Percentiles rank a stretch among this genome's conserved stretches.
Conservation (phyloP, 1,284 basidiomycete genomes). For the Moesziomyces sp. region DNA sequence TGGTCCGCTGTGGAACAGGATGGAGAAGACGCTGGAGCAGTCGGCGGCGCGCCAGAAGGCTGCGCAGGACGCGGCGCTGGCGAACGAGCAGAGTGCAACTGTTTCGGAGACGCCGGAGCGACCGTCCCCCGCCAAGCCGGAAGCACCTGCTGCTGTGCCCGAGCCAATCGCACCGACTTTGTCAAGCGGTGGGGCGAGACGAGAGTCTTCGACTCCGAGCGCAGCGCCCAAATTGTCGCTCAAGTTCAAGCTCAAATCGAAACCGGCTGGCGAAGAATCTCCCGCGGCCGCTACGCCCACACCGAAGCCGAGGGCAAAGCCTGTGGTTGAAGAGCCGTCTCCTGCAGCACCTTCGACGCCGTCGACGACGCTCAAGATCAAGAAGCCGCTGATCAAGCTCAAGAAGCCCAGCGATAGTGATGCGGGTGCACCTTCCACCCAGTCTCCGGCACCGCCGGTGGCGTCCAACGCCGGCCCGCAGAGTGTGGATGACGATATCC, state of each 20-base stretch:
- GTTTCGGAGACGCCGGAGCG: slow-evolving; percentile 23
- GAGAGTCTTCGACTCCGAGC: slow-evolving; percentile 30
- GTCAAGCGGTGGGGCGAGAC: slow-evolving; percentile 3
- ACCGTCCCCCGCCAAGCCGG: slow-evolving; percentile 22
- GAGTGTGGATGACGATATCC: slow-evolving; percentile 47
- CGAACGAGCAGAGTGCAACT: slow-evolving; percentile 17
- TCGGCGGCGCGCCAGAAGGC: slow-evolving; percentile 60
- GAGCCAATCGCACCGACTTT: neutral
- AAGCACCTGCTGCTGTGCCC: slow-evolving; percentile 6
- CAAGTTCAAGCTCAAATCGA: slow-evolving; percentile 46
- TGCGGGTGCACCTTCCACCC: slow-evolving; percentile 5
- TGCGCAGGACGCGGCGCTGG: slow-evolving; percentile 40
- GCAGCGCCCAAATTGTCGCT: slow-evolving; percentile 32
- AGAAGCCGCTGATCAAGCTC: slow-evolving; percentile 54
- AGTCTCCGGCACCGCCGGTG: slow-evolving; percentile 13
- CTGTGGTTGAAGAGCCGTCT: slow-evolving; percentile 7
- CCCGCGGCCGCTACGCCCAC: slow-evolving; percentile 31
- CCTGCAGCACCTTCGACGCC: slow-evolving; percentile 13
- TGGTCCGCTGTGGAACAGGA: slow-evolving; percentile 77
- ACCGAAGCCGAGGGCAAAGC: slow-evolving; percentile 9
- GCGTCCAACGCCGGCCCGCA: slow-evolving; percentile 7
- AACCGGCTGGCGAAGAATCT: slow-evolving; percentile 17
- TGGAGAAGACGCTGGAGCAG: slow-evolving; percentile 66
- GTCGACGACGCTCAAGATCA: slow-evolving; percentile 24
- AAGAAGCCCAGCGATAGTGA: slow-evolving; percentile 29